phyloP scores from a whole-genome alignment of 768 basidiomycete genomes.

The Kwoniella dejecticola region DNA sequence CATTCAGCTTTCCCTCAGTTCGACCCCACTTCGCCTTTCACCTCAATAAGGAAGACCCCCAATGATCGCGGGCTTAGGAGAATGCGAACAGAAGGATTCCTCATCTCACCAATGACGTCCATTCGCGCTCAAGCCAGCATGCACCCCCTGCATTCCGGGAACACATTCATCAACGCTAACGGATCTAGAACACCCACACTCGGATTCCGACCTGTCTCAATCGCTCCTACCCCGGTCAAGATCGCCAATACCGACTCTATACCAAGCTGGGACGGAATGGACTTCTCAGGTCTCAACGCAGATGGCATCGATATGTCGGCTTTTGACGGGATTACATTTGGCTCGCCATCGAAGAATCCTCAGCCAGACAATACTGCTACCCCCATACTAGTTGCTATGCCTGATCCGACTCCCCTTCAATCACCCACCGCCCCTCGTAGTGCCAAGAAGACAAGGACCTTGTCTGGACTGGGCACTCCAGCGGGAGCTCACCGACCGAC shows the following conservation, averaged over 20 bases:
- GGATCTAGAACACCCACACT: constrained; percentile 17
- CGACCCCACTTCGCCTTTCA: constrained; percentile 26
- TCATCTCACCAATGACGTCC: constrained; percentile 27
- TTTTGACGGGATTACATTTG: constrained; percentile 18
- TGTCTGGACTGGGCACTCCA: constrained; percentile 32
- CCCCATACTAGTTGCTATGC: constrained; percentile 15
- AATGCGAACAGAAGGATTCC: constrained; percentile 25
- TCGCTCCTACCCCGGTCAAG: constrained; percentile 19
- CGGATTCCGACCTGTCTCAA: constrained; percentile 20
- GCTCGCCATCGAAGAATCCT: constrained; percentile 19
- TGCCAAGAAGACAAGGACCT: constrained; percentile 16
- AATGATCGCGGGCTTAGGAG: constrained; percentile 16
- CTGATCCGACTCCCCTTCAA: constrained; percentile 8
- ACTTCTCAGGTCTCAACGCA: not conserved
- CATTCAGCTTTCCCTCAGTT: constrained; percentile 23
- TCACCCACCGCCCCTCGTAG: constrained; percentile 24
- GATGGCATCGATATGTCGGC: constrained; percentile 15
- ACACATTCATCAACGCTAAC: constrained; percentile 2
- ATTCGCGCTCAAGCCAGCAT: constrained; percentile 4
- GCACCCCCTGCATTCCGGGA: constrained; percentile 9
- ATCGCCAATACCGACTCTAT: constrained; percentile 21
- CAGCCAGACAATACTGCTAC: constrained; percentile 5
- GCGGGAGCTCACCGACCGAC: constrained; percentile 27
- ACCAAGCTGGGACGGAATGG: constrained; percentile 24
- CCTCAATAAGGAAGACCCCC: constrained; percentile 18